Evolutionary conservation across 2,329 filamentous ascomycete species (phyloP), one percentile per base, ranked within the genome.

Genomic region (Monilinia fructicola): DNA sequence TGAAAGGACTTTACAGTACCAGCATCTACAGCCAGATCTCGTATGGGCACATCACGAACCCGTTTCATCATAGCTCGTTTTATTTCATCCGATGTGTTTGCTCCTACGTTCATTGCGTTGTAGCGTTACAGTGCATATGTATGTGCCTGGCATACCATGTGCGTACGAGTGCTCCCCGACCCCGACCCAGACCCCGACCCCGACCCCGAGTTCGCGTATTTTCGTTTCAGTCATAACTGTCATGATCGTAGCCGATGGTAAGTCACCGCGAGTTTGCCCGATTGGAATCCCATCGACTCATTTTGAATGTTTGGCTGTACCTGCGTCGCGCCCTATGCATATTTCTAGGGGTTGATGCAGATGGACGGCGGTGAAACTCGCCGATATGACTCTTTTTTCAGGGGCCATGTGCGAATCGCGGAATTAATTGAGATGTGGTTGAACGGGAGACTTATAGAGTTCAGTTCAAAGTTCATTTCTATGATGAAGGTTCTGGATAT

Each of bases 141-240:
- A 50, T 40, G 31, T n/a, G 53, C 28, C 35, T 35, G 7, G 4
- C 26, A 50, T 23, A 44, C 56, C 28, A 38, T 48, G 42, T 35
- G 28, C 28, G 56, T 7, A 23, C 23, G 14, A 10, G 26, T 38
- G 58, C 7, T 18, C 42, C 46, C 31, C 31, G 31, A 35, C 31
- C 31, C 44, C 44, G 42, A 44, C 42, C 55, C 42, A 11, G 26
- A 60, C 26, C 58, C 58, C 58, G 42, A 44, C 42, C 55, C 42
- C 21, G 26, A 60, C 26, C 58, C 58, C 58, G 58, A 50, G 44
- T 38, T 50, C 58, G 9, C 28, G 16, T 50, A 21, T 21, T 38
- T 50, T 38, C 21, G 44, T 52, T 61, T 38, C 21, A 23, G 40
- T 12, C 11, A 5, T 23, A 10, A 48, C 14, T 16, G n/a, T 46